These are phyloP conservation scores for Acer yangbiense DNA, from an alignment of 345 rosid genomes.

Conservation along the genomic window DNA sequence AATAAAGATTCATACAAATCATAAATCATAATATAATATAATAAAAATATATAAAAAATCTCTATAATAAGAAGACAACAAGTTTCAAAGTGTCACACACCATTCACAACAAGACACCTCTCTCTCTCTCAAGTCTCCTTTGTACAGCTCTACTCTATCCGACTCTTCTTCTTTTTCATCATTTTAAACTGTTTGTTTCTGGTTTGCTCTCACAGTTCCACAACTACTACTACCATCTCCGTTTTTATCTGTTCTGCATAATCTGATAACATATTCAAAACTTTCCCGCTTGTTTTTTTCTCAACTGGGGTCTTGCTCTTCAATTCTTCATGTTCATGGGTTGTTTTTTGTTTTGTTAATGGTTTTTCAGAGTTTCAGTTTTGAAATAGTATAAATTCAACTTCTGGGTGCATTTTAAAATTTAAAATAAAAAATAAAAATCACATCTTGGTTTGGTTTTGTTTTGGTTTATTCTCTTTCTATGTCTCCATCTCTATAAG, in stretches of 20 bases:
- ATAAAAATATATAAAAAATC: neutral
- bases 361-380: neutral
- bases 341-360: slow-evolving; percentile 1
- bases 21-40: too few relatives aligned
- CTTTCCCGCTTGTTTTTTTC: slow-evolving; percentile 18
- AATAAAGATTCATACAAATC: slow-evolving; percentile 2
- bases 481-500: neutral
- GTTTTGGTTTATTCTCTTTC: slow-evolving; percentile 11
- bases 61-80: neutral
- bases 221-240: neutral
- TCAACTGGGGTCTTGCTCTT: slow-evolving; percentile 21
- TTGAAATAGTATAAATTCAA: slow-evolving; percentile 20
- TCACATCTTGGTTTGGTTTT: slow-evolving; percentile 13
- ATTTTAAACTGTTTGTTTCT: neutral
- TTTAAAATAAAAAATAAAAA: neutral
- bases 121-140: neutral
- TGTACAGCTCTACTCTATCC: slow-evolving; percentile 9
- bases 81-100: neutral
- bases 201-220: slow-evolving; percentile 18
- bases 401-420: neutral
- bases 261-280: slow-evolving; percentile 4
- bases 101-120: slow-evolving; percentile 20
- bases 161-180: neutral
- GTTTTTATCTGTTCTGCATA: neutral
- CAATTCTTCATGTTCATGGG: slow-evolving; percentile 1